Percentiles rank a stretch among this genome's conserved stretches.
Conservation (phyloP, 352 stramenopile genomes). For the Thalassiosira pacifica region DNA sequence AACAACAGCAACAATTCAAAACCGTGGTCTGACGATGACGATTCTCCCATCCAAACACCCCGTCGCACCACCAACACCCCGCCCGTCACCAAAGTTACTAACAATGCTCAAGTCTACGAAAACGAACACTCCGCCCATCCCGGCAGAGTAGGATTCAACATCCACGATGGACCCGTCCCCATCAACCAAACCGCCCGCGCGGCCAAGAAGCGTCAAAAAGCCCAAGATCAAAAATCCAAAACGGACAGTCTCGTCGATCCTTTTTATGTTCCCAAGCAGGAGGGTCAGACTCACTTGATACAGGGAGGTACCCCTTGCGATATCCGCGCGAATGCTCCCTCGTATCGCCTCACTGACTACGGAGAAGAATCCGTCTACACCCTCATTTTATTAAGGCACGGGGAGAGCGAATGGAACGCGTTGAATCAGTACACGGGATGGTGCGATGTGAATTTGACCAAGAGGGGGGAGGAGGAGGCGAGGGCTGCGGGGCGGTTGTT, state of each 20-base stretch:
- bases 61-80: background rate
- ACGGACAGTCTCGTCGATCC: constrained; percentile 50
- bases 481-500: constrained; percentile 90
- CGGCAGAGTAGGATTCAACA: constrained; percentile 31
- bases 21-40: background rate
- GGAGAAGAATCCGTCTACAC: constrained; percentile 80
- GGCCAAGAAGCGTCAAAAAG: background rate
- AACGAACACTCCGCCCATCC: background rate
- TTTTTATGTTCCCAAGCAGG: constrained; percentile 38
- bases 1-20: too few species aligned
- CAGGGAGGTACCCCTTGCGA: constrained; percentile 72
- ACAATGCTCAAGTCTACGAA: constrained; percentile 35
- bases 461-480: constrained; percentile 89
- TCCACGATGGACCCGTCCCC: constrained; percentile 40
- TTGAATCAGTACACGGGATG: constrained; percentile 94
- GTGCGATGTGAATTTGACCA: constrained; percentile 92
- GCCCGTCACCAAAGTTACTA: constrained; percentile 4
- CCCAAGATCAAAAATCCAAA: constrained; percentile 15
- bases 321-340: constrained; percentile 22
- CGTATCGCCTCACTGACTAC: constrained; percentile 79
- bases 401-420: constrained; percentile 95
- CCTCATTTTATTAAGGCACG: constrained; percentile 88
- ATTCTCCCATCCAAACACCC: background rate
- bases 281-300: constrained; percentile 64
- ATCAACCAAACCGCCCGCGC: constrained; percentile 21